Evolutionary conservation across 805 yeast species (phyloP).

Genomic region (Sugiyamaella americana): DNA sequence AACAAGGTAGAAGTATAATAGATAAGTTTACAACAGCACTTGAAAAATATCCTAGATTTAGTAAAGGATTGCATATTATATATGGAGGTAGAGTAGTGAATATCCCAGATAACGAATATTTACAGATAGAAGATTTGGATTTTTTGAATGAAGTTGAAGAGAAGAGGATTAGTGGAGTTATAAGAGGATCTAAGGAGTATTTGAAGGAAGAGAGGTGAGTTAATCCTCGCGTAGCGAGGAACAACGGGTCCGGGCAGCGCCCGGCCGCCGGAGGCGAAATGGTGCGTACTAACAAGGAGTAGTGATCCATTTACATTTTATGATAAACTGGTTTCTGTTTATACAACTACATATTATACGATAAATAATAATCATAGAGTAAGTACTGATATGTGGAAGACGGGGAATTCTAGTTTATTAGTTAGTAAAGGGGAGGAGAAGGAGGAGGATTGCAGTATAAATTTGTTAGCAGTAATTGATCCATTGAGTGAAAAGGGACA

Average conservation of each 20-base stretch:
- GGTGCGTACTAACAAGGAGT: not conserved
- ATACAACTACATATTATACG: conserved; percentile 15
- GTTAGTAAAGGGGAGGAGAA: too few species aligned
- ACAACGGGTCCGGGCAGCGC: too few species aligned
- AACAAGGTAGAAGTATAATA: not conserved
- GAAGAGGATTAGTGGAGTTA: not conserved
- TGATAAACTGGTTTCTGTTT: conserved; percentile 18
- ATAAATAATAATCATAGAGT: too few species aligned
- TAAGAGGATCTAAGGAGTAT: not conserved
- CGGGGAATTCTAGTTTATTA: too few species aligned
- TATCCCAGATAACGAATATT: not conserved
- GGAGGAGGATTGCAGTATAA: too few species aligned
- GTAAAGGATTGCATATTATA: not conserved
- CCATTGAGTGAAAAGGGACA: conserved; percentile 71
- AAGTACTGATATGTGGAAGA: conserved; percentile 20
- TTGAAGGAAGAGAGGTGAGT: not conserved
- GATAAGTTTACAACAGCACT: not conserved
- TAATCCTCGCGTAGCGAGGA: too few species aligned
- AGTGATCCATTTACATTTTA: conserved; percentile 6
- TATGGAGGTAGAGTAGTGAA: not conserved
- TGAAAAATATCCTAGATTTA: not conserved
- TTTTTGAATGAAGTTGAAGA: not conserved
- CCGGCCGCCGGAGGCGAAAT: not conserved
- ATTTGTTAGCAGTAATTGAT: conserved; percentile 57
- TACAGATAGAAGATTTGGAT: not conserved